Percentiles rank a stretch among this genome's conserved stretches.
phyloP scores from a whole-genome alignment of 2,329 filamentous ascomycete genomes.

The Aspergillus viridinutans region DNA sequence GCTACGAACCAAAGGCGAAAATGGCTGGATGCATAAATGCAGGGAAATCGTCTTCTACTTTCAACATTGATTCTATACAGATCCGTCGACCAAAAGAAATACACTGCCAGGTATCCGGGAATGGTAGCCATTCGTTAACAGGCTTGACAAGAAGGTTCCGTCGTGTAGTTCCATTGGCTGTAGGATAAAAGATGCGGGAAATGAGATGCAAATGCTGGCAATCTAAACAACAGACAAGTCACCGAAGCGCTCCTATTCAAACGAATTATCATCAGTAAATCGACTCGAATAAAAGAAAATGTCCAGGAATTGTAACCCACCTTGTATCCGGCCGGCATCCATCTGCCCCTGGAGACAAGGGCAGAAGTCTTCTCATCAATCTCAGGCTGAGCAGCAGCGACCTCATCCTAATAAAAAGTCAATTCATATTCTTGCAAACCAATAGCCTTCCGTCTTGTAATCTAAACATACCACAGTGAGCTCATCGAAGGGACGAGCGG shows the following conservation, averaged over 20 bases:
- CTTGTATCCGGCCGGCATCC: slow-evolving; percentile 98
- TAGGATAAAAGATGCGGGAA: slow-evolving; percentile 27
- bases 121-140: slow-evolving; percentile 17
- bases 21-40: not conserved
- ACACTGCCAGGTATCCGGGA: slow-evolving; percentile 24
- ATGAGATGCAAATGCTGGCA: slow-evolving; percentile 19
- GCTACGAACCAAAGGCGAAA: not conserved
- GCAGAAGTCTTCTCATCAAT: slow-evolving; percentile 96
- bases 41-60: slow-evolving; percentile 28
- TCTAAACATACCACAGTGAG: slow-evolving; percentile 78
- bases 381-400: slow-evolving; percentile 87
- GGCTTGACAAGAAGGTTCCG: slow-evolving; percentile 27
- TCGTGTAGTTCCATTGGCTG: slow-evolving; percentile 28
- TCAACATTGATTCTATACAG: slow-evolving; percentile 40
- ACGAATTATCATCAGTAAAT: slow-evolving; percentile 13
- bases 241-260: slow-evolving; percentile 89
- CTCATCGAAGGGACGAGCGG: slow-evolving; percentile 90
- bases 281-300: not conserved
- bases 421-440: slow-evolving; percentile 1
- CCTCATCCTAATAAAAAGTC: slow-evolving; percentile 67
- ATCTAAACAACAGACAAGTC: slow-evolving; percentile 90
- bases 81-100: slow-evolving; percentile 27
- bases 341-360: slow-evolving; percentile 96
- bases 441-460: not conserved
- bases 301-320: slow-evolving; percentile 50